Evolutionary conservation across 208 protist species (phyloP).

Genomic region (Phytomonas sp.): DNA sequence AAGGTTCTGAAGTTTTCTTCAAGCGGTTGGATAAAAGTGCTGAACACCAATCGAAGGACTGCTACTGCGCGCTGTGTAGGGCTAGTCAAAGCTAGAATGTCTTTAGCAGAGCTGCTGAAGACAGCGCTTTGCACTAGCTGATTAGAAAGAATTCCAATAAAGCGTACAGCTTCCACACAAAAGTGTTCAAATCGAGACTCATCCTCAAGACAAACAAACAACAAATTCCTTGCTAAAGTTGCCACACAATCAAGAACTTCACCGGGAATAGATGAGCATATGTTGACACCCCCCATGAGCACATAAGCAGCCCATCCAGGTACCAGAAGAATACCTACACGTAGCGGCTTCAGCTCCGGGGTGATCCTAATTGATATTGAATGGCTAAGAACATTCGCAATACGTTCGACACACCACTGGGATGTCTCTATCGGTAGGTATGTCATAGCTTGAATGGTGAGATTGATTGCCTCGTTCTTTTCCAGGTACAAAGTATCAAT

Average conservation of each 20-base stretch:
- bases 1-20: constrained; percentile 29
- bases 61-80: not conserved
- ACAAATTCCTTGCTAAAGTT: not conserved
- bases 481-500: not conserved
- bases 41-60: not conserved
- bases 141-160: not conserved
- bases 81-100: not conserved
- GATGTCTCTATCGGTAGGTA: not conserved
- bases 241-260: not conserved
- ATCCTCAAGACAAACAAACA: not conserved
- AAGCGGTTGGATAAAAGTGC: constrained; percentile 16
- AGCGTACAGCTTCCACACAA: not conserved
- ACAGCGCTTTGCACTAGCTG: not conserved
- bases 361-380: not conserved
- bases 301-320: constrained; percentile 21
- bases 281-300: constrained; percentile 1
- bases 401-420: not conserved
- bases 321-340: constrained; percentile 18
- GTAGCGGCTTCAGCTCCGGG: not conserved
- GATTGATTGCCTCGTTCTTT: not conserved
- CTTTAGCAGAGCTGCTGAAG: not conserved
- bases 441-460: not conserved
- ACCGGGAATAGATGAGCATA: not conserved
- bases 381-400: not conserved
- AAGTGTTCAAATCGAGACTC: not conserved